phyloP scores from a whole-genome alignment of 177 flowering plant species.

The Tripterygium wilfordii region DNA sequence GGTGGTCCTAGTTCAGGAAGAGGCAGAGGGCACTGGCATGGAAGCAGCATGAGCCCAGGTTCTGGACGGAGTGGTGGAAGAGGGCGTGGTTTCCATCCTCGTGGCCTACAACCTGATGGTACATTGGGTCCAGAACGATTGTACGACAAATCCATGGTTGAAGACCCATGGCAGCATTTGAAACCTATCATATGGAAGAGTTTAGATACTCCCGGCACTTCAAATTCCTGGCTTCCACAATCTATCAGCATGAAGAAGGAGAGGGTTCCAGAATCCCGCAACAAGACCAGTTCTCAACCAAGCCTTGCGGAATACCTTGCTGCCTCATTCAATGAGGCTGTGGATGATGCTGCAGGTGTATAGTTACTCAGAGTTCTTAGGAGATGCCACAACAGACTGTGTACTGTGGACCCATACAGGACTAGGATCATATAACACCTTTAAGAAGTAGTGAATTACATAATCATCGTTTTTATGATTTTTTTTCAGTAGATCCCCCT shows the following conservation, averaged over 20 bases:
- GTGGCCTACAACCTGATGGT: slow-evolving; percentile 26
- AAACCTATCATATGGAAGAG: slow-evolving; percentile 43
- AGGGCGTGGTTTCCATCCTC: slow-evolving; percentile 25
- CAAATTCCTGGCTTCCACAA: slow-evolving; percentile 42
- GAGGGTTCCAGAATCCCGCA: slow-evolving; percentile 24
- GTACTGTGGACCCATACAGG: no score
- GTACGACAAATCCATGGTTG: slow-evolving; percentile 65
- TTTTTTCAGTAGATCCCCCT: no score
- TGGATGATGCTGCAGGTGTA: slow-evolving; percentile 12
- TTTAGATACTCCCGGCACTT: slow-evolving; percentile 5
- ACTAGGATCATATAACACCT: no score
- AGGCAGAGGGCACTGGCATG: slow-evolving; percentile 15
- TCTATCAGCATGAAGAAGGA: slow-evolving; percentile 40
- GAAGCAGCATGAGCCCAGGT: slow-evolving; percentile 10
- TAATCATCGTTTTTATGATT: no score
- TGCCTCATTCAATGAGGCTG: slow-evolving; percentile 52
- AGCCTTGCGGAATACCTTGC: slow-evolving; percentile 76
- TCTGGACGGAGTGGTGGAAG: slow-evolving; percentile 31
- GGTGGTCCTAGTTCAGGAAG: slow-evolving; percentile 6
- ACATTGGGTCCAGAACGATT: slow-evolving; percentile 27
- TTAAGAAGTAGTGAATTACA: no score
- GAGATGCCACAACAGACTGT: not conserved
- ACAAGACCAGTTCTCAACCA: slow-evolving; percentile 20
- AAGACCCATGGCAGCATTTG: slow-evolving; percentile 75
- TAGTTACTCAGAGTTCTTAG: not conserved